A percentile compares a stretch with the other conserved stretches of the same genome.
phyloP scores from a whole-genome alignment of 2,329 filamentous ascomycete species.

The Orbilia blumenaviensis region DNA sequence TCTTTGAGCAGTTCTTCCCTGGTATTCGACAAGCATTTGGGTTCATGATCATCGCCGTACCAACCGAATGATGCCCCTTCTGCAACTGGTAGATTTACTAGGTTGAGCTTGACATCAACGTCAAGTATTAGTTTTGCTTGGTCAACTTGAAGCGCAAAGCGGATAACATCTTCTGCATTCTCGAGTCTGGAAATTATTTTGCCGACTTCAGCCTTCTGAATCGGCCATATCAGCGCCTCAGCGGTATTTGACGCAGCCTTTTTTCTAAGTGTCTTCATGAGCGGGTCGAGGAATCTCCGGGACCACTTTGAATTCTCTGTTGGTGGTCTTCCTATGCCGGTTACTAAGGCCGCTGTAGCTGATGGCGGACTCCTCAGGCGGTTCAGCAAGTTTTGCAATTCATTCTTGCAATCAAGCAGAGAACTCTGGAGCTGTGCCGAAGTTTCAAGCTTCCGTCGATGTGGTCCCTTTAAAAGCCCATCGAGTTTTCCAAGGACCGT shows the following conservation, averaged over 20 bases:
- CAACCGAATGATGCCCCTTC: slow-evolving; percentile 55
- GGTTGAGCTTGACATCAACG: neutral
- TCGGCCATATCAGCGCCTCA: neutral
- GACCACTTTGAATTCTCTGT: neutral
- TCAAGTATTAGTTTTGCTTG: neutral
- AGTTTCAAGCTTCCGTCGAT: neutral
- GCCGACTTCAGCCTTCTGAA: neutral
- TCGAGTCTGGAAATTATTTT: neutral
- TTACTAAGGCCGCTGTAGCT: no score
- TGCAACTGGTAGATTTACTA: slow-evolving; percentile 20
- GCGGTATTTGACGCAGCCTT: neutral
- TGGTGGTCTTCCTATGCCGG: neutral
- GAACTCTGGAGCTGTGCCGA: neutral
- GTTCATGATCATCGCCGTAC: slow-evolving; percentile 55
- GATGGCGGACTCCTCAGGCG: neutral
- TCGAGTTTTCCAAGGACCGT: neutral
- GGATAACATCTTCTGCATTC: neutral
- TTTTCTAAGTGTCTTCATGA: neutral
- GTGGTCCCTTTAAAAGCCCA: neutral
- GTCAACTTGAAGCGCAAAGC: slow-evolving; percentile 1
- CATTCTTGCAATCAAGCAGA: neutral
- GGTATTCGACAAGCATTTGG: slow-evolving; percentile 56
- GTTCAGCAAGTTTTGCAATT: neutral
- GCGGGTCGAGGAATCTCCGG: neutral
- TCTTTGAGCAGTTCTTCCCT: slow-evolving; percentile 55